Base-by-base conservation (phyloP, 345 rosid genomes). In the Eucalyptus marginata region DNA sequence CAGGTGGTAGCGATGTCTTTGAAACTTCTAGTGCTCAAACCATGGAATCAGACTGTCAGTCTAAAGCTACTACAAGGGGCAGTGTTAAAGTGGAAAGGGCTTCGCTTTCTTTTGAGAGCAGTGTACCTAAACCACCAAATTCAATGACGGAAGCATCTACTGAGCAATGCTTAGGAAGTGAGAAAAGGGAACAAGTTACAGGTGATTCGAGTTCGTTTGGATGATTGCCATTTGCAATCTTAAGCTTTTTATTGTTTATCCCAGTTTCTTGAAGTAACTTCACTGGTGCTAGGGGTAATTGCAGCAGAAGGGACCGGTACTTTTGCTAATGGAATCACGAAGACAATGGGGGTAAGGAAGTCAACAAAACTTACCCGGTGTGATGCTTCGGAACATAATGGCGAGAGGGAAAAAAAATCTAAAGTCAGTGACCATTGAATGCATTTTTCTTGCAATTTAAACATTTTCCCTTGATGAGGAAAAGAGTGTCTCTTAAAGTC, bases 291-390 rank as follows among this genome's bases (percentile, higher is more conserved):
- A 76, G 47, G 84, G 93, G 27, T 24, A 89, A 89, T 88, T 88
- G 89, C 91, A 17, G 88, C 92, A 87, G 91, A 89, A 66, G 93
- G 92, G 90, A 91, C 85, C 92, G 90, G 89, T 89, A 94, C 91
- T 71, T 87, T 87, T 56, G 84, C 94, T 50, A 90, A 90, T 59
- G 95, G 94, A 50, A 90, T 92, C 90, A 93, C 91, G 93, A 95
- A 93, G 93, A 93, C 92, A 95, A 91, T 92, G 94, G 92, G 95
- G 88, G 88, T 93, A 87, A 92, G 93, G 93, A 94, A 92, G 93
- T 92, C 95, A 76, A 36, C 92, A 79, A 95, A 94, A 92, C 92
- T 92, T 92, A 86, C 90, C 24, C 87, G 88, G 83, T 93, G 90
- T 68, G 93, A 91, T 86, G 40, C 76, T 49, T 40, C 83, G 25